phyloP scores from a whole-genome alignment of 139 green algal species.

The Haematococcus lacustris region DNA sequence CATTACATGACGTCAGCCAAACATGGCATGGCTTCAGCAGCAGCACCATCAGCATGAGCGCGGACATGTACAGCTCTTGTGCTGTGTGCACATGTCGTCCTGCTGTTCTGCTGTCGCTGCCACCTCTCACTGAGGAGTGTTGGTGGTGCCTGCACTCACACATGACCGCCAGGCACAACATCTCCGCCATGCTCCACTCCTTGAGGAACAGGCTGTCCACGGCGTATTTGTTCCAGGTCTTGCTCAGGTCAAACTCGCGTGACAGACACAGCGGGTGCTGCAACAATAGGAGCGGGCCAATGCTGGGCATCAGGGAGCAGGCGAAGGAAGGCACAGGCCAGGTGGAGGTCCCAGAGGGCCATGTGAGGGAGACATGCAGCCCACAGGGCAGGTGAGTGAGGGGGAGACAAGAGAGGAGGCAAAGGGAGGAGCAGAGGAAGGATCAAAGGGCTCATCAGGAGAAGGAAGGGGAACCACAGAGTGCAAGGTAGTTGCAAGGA shows the following conservation, averaged over 20 bases:
- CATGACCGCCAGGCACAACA: background rate
- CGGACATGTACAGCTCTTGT: no score
- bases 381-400: background rate
- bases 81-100: no score
- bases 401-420: background rate
- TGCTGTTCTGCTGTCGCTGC: no score
- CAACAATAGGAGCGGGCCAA: background rate
- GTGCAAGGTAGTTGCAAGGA: background rate
- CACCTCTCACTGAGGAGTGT: no score
- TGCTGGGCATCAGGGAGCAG: background rate
- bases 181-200: background rate
- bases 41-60: no score
- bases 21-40: no score
- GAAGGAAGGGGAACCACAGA: background rate
- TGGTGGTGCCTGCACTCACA: no score
- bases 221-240: slow-evolving; percentile 36
- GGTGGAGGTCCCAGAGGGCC: no score
- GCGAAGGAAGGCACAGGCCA: background rate
- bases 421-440: background rate
- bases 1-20: no score
- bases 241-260: slow-evolving; percentile 35
- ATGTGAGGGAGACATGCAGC: background rate
- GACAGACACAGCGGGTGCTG: slow-evolving; percentile 27
- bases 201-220: background rate
- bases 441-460: background rate